Evolutionary conservation across 2,329 filamentous ascomycete genomes (phyloP).

Genomic region (Magnaporthiopsis rhizophila): DNA sequence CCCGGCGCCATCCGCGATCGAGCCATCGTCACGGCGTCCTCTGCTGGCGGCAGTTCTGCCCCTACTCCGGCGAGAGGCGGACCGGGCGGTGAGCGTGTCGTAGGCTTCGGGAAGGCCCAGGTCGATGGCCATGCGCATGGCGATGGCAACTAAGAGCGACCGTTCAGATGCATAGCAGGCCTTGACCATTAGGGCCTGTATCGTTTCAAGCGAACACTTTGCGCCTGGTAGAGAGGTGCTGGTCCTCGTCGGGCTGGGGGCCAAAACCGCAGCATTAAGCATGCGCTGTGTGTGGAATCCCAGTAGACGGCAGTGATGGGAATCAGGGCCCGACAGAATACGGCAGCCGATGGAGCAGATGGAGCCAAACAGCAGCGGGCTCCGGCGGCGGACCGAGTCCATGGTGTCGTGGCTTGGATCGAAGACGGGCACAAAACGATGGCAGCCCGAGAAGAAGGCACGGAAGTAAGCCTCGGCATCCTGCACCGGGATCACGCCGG

Average conservation of each 20-base stretch:
- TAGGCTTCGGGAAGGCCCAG: slow-evolving; percentile 35
- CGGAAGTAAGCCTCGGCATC: slow-evolving; percentile 17
- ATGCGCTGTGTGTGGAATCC: slow-evolving; percentile 33
- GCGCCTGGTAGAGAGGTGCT: too few species aligned
- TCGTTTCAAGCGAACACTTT: slow-evolving; percentile 29
- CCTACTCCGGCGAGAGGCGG: too few species aligned
- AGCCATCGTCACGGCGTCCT: too few species aligned
- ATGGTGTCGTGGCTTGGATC: slow-evolving; percentile 31
- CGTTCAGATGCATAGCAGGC: slow-evolving; percentile 45
- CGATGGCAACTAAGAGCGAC: slow-evolving; percentile 39
- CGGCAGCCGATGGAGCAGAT: slow-evolving; percentile 45
- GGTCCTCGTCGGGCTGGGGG: slow-evolving; percentile 19
- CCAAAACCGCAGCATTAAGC: slow-evolving; percentile 28
- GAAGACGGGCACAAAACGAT: slow-evolving; percentile 20
- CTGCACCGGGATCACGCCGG: slow-evolving; percentile 15
- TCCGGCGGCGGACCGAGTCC: slow-evolving; percentile 34
- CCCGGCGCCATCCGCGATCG: background rate
- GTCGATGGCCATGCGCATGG: slow-evolving; percentile 41
- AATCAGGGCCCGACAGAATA: slow-evolving; percentile 29
- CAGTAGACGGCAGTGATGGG: slow-evolving; percentile 31
- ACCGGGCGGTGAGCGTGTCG: slow-evolving; percentile 5
- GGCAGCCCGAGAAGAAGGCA: slow-evolving; percentile 20
- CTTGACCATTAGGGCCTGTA: slow-evolving; percentile 43
- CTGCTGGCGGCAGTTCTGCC: too few species aligned
- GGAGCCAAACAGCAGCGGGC: slow-evolving; percentile 40